Evolutionary conservation across 768 basidiomycete species (phyloP).

Genomic region (Psilocybe azurescens): DNA sequence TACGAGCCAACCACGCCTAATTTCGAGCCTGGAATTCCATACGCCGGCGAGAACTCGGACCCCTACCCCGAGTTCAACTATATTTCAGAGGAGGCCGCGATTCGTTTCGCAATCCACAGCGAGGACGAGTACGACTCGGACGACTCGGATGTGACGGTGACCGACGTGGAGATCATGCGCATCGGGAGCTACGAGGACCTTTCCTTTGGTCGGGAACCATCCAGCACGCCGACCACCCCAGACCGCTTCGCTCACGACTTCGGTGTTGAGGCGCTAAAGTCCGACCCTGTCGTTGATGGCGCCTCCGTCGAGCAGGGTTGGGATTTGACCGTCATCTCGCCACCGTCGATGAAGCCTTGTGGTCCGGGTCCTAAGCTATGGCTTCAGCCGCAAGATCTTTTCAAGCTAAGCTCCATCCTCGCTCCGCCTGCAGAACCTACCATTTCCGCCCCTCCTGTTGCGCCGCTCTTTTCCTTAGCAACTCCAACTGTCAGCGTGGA

Average conservation of each 20-base stretch:
- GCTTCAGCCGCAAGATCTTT: conserved; percentile 18
- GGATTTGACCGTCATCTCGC: conserved; percentile 18
- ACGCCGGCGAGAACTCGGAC: conserved; percentile 19
- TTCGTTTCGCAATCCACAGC: neutral
- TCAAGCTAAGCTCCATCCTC: conserved; percentile 7
- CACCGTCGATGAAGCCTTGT: conserved; percentile 14
- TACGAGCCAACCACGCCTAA: conserved; percentile 22
- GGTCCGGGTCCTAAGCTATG: conserved; percentile 22
- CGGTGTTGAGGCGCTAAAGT: conserved; percentile 1
- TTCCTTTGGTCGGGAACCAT: neutral
- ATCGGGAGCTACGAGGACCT: conserved; percentile 13
- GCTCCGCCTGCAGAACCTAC: neutral
- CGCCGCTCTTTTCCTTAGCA: neutral
- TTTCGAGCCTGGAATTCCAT: conserved; percentile 21
- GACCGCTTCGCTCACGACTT: neutral
- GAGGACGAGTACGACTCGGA: conserved; percentile 15
- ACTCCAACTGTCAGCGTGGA: neutral
- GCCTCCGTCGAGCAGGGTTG: conserved; percentile 13
- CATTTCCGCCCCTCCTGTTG: neutral
- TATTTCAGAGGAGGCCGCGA: conserved; percentile 15
- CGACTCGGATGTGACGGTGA: conserved; percentile 5
- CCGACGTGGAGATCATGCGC: conserved; percentile 12
- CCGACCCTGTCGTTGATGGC: conserved; percentile 1
- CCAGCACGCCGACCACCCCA: conserved; percentile 1
- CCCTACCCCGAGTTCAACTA: conserved; percentile 27